Percentiles rank a stretch among this genome's conserved stretches.
These are phyloP conservation scores for Mucor velutinosus DNA, from an alignment of 371 early-diverging fungal species.

Conservation along the genomic window DNA sequence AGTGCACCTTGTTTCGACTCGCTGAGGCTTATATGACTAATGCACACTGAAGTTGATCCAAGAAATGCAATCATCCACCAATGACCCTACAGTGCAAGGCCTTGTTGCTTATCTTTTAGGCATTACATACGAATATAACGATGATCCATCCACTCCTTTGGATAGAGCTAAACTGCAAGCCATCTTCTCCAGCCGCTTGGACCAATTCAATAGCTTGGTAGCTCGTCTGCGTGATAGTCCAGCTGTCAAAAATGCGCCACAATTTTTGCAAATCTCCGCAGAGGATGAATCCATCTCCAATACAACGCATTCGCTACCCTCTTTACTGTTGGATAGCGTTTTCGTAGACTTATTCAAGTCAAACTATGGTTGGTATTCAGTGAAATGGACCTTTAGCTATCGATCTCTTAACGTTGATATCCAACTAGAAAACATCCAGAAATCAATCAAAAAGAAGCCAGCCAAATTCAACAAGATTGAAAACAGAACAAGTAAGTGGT, in stretches of 20 bases:
- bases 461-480: conserved; percentile 27
- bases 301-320: conserved; percentile 50
- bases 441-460: conserved; percentile 45
- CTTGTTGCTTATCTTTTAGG: conserved; percentile 87
- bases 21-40: background rate
- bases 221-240: conserved; percentile 84
- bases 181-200: conserved; percentile 85
- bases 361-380: conserved; percentile 58
- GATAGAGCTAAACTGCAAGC: conserved; percentile 75
- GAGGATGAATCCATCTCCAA: conserved; percentile 49
- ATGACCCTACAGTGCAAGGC: conserved; percentile 87
- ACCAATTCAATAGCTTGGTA: conserved; percentile 80
- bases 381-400: background rate
- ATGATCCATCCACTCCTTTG: conserved; percentile 75
- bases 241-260: conserved; percentile 73
- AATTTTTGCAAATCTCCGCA: conserved; percentile 59
- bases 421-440: conserved; percentile 37
- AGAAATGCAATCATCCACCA: conserved; percentile 81
- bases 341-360: conserved; percentile 86
- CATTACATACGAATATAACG: conserved; percentile 84
- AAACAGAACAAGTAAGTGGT: conserved; percentile 17
- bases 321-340: conserved; percentile 73
- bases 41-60: conserved; percentile 69
- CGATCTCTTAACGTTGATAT: background rate
- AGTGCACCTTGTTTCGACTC: conserved; percentile 15